These are phyloP conservation scores for Tulasnella sp. DNA, from an alignment of 768 basidiomycete genomes.

Conservation along the genomic window DNA sequence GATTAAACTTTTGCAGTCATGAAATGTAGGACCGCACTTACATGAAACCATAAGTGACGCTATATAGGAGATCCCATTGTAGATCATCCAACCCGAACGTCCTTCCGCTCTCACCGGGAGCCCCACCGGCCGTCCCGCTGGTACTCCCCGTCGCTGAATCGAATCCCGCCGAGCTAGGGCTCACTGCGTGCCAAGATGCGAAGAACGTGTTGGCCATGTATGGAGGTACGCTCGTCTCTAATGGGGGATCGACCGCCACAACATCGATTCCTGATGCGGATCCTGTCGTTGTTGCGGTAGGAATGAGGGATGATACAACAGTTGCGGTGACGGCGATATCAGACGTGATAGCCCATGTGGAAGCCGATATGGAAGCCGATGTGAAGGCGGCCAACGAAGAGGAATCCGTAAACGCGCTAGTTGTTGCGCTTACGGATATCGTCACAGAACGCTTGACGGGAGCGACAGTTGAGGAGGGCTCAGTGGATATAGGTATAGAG, in stretches of 20 bases:
- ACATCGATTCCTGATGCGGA: neutral
- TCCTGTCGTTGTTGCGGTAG: neutral
- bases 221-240: neutral
- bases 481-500: neutral
- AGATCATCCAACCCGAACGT: conserved; percentile 4
- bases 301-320: neutral
- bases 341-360: neutral
- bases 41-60: conserved; percentile 11
- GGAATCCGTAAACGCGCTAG: neutral
- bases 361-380: neutral
- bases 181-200: conserved; percentile 7
- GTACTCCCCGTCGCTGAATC: neutral
- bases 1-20: neutral
- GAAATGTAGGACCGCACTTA: neutral
- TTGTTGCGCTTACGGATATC: neutral
- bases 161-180: neutral
- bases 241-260: neutral
- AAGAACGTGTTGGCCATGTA: conserved; percentile 13
- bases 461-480: neutral
- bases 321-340: neutral
- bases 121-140: no score
- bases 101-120: neutral
- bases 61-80: conserved; percentile 8
- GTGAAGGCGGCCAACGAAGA: neutral
- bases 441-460: neutral